phyloP scores from a whole-genome alignment of 2,329 filamentous ascomycete species.

The Beauveria pseudobassiana region DNA sequence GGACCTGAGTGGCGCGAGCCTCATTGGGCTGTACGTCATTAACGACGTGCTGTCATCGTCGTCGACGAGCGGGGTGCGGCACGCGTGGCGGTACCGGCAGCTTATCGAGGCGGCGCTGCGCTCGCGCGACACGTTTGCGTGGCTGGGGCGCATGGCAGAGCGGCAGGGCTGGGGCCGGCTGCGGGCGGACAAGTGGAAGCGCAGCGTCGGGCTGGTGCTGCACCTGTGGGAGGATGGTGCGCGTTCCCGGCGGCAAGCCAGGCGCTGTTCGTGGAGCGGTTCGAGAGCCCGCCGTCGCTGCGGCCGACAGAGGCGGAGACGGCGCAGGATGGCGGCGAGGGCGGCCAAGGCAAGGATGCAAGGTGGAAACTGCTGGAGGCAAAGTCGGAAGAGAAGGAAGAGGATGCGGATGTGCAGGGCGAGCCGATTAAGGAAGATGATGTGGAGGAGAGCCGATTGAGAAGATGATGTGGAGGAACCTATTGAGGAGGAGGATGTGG shows the following conservation, averaged over 20 bases:
- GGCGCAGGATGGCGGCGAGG: constrained; percentile 18
- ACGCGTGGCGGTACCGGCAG: constrained; percentile 80
- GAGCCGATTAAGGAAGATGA: constrained; percentile 40
- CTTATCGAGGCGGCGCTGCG: constrained; percentile 69
- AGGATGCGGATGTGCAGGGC: constrained; percentile 42
- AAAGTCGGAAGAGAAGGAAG: constrained; percentile 21
- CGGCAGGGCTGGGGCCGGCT: constrained; percentile 72
- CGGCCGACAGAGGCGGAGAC: constrained; percentile 21
- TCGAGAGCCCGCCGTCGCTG: constrained; percentile 57
- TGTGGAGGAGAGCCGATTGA: constrained; percentile 35
- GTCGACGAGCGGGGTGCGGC: constrained; percentile 68
- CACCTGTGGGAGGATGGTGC: constrained; percentile 64
- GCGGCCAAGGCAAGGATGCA: constrained; percentile 28
- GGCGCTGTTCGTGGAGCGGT: constrained; percentile 60
- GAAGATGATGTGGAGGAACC: constrained; percentile 41
- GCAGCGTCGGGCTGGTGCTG: constrained; percentile 62
- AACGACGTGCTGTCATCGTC: constrained; percentile 73
- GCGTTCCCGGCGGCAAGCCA: constrained; percentile 69
- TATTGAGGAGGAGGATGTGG: constrained; percentile 36
- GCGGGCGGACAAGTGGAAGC: constrained; percentile 77
- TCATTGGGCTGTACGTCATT: constrained; percentile 73
- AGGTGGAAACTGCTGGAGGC: constrained; percentile 46
- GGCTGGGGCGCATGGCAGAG: constrained; percentile 65
- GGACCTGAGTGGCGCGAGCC: constrained; percentile 65
- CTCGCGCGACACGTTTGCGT: constrained; percentile 62